Base-by-base conservation (phyloP, 139 green algal genomes). In the Picochlorum sp. region DNA sequence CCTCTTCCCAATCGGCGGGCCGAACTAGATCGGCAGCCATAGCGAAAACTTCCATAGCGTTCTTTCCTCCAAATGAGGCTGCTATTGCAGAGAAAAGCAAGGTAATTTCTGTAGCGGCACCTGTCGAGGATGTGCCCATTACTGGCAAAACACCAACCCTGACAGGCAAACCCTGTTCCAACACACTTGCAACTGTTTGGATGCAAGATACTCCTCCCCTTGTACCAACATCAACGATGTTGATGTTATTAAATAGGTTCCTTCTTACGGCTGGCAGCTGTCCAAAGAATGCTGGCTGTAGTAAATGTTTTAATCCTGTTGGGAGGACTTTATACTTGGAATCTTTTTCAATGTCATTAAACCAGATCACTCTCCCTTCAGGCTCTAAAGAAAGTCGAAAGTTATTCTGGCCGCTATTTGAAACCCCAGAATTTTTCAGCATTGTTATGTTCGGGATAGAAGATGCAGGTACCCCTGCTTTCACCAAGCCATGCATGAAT, bases 341-440 rank as follows among this genome's bases (percentile, higher is more conserved):
- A 60, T 96, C 89, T 18, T 58, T 76, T 64, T 95, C 85, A 32
- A 95, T 64, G 68, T 96, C 66, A 63, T 96, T 96, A 4, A 91
- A 47, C 52, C 65, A 96, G 3, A 58, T 28, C 5, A 68, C 55
- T 13, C 26, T 14, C 7, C 47, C 50, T 40, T 30, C 30, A 41
- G 40, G 29, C 12, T 4, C 32, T 25, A 55, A 29, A 22, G 26
- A 50, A 51, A 41, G 13, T 29, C 50, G 16, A n/a, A 47, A 47
- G n/a, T n/a, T n/a, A n/a, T n/a, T n/a, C n/a, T n/a, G n/a, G n/a
- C n/a, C n/a, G n/a, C n/a, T n/a, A n/a, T n/a, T n/a, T n/a, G n/a
- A n/a, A n/a, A n/a, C n/a, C n/a, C n/a, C n/a, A n/a, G n/a, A n/a
- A n/a, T n/a, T n/a, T n/a, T n/a, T n/a, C n/a, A n/a, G n/a, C n/a